A percentile compares a stretch with the other conserved stretches of the same genome.
Evolutionary conservation across 2,329 filamentous ascomycete genomes (phyloP).

Genomic region (Sarocladium brachiariae): DNA sequence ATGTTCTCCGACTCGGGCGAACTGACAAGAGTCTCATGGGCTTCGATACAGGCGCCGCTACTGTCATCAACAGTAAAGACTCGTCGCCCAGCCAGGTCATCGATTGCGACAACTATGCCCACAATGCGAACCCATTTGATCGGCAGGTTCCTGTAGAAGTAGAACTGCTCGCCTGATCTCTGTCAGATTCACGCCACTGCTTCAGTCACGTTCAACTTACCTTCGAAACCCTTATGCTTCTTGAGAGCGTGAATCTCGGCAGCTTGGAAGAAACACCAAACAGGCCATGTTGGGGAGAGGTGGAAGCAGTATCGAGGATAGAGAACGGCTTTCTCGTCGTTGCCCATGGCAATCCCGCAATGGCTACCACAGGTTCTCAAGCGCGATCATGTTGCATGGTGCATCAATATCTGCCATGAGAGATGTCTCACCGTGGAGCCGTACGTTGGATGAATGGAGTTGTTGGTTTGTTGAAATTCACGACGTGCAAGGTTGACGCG

Average conservation of each 20-base stretch:
- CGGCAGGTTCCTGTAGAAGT: constrained; percentile 67
- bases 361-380: background rate
- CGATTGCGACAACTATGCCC: constrained; percentile 60
- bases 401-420: background rate
- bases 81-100: constrained; percentile 39
- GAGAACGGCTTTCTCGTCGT: constrained; percentile 23
- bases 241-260: constrained; percentile 42
- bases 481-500: constrained; percentile 6
- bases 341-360: constrained; percentile 44
- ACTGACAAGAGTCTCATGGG: constrained; percentile 14
- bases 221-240: constrained; percentile 44
- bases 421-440: background rate
- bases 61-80: constrained; percentile 60
- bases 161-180: constrained; percentile 37
- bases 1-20: background rate
- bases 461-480: constrained; percentile 1
- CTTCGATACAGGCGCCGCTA: constrained; percentile 52
- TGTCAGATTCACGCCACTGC: background rate
- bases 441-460: background rate
- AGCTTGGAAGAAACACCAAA: constrained; percentile 51
- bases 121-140: constrained; percentile 68
- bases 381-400: background rate
- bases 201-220: constrained; percentile 25
- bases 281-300: constrained; percentile 52
- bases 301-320: constrained; percentile 60